These are phyloP conservation scores for Agaricus bisporus DNA, from an alignment of 768 basidiomycete species.

Conservation along the genomic window DNA sequence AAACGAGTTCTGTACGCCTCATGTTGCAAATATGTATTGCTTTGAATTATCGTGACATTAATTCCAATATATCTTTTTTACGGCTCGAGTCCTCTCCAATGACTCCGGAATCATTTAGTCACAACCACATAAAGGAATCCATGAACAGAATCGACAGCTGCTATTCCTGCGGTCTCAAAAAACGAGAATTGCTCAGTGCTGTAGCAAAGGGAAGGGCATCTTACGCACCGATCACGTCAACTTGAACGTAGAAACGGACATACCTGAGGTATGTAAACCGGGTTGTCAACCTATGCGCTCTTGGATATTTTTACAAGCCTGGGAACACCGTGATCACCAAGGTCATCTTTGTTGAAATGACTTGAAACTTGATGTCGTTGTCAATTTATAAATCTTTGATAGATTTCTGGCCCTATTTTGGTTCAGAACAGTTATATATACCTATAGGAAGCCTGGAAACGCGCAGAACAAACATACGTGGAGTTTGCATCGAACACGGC, in stretches of 20 bases:
- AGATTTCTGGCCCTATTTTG: slow-evolving; percentile 33
- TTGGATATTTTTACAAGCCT: slow-evolving; percentile 68
- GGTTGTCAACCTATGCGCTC: slow-evolving; percentile 61
- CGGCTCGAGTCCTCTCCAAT: not conserved
- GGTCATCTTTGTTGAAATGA: slow-evolving; percentile 80
- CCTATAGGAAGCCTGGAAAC: too few species aligned
- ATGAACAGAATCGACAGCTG: slow-evolving; percentile 62
- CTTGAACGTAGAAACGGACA: slow-evolving; percentile 25
- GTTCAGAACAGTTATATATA: too few species aligned
- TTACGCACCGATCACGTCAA: not conserved
- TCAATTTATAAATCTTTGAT: slow-evolving; percentile 62
- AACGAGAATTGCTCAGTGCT: too few species aligned
- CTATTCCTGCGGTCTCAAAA: slow-evolving; percentile 55
- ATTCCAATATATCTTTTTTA: too few species aligned
- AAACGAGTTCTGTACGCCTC: too few species aligned
- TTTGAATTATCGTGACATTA: too few species aligned
- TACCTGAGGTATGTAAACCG: slow-evolving; percentile 77
- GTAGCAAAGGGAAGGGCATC: too few species aligned
- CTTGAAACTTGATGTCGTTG: slow-evolving; percentile 65
- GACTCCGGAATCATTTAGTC: slow-evolving; percentile 4
- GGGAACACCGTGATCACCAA: slow-evolving; percentile 71
- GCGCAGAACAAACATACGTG: slow-evolving; percentile 19
- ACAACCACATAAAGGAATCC: slow-evolving; percentile 59
- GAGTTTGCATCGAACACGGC: slow-evolving; percentile 79
- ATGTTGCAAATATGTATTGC: too few species aligned